A percentile compares a stretch with the other conserved stretches of the same genome.
Evolutionary conservation across 352 stramenopile genomes (phyloP).

Genomic region (Aphanomyces cochlioides): DNA sequence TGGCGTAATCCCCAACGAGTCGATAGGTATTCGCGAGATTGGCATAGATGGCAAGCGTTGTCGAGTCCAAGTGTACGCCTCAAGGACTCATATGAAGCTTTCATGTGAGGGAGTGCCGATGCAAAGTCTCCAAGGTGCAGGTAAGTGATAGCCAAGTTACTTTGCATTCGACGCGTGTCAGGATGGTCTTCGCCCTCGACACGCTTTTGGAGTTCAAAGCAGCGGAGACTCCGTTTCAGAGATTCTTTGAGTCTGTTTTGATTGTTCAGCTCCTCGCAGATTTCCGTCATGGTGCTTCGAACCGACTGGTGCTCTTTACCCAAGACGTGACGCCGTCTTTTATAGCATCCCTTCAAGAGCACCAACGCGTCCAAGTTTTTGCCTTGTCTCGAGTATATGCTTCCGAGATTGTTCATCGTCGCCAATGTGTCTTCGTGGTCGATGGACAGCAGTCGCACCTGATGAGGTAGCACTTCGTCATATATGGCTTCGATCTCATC

Average conservation of each 20-base stretch:
- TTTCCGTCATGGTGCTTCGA: background rate
- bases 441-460: too few relatives aligned
- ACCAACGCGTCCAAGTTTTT: background rate
- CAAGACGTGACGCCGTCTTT: background rate
- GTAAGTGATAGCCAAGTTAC: background rate
- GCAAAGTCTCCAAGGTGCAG: background rate
- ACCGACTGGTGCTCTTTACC: background rate
- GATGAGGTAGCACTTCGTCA: too few relatives aligned
- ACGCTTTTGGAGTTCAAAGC: background rate
- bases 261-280: background rate
- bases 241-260: background rate
- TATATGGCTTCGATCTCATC: too few relatives aligned
- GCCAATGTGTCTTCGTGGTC: background rate
- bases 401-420: background rate
- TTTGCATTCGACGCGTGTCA: background rate
- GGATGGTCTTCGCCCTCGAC: background rate
- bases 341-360: background rate
- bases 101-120: background rate
- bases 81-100: background rate
- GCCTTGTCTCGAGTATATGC: background rate
- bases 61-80: background rate
- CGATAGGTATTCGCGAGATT: too few relatives aligned
- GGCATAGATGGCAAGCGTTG: too few relatives aligned
- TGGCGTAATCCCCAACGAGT: too few relatives aligned
- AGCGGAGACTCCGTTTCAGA: background rate